Conservation (phyloP, 495 filamentous ascomycete genomes). For the Neurospora tetrasperma region DNA sequence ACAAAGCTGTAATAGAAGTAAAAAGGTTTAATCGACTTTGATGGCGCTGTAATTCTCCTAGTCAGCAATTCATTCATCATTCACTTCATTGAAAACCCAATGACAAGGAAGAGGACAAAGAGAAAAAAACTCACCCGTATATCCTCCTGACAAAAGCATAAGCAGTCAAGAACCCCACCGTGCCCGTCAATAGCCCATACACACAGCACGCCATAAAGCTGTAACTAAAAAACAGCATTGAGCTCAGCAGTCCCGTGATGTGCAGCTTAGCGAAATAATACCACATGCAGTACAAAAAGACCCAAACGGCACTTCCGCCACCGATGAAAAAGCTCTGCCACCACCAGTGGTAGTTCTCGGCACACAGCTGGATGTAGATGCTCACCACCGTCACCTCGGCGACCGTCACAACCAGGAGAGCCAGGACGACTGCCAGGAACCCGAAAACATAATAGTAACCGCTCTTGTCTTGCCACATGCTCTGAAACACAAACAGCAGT, state of each 20-base stretch:
- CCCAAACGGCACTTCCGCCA: constrained; percentile 70
- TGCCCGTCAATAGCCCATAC: constrained; percentile 77
- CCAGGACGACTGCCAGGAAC: constrained; percentile 66
- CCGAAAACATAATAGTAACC: constrained; percentile 95
- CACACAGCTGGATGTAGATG: constrained; percentile 78
- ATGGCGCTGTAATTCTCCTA: constrained; percentile 1
- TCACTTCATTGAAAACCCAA: not conserved
- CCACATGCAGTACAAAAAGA: constrained; percentile 78
- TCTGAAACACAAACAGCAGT: constrained; percentile 84
- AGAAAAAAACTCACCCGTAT: constrained; percentile 54
- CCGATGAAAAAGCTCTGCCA: constrained; percentile 87
- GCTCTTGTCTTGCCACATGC: constrained; percentile 85
- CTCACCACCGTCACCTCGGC: constrained; percentile 85
- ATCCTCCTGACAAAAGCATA: constrained; percentile 86
- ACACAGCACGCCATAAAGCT: constrained; percentile 67
- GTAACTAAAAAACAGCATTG: constrained; percentile 82
- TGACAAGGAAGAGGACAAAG: not conserved
- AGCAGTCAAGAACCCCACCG: constrained; percentile 77
- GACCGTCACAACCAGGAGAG: constrained; percentile 68
- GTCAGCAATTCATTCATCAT: not conserved
- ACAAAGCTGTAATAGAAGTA: not conserved
- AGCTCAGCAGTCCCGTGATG: constrained; percentile 71
- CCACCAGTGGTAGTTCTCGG: constrained; percentile 94
- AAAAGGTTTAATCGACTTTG: constrained; percentile 6
- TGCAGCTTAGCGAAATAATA: constrained; percentile 79